Conservation (phyloP, 2,329 filamentous ascomycete species). For the Colletotrichum sojae region DNA sequence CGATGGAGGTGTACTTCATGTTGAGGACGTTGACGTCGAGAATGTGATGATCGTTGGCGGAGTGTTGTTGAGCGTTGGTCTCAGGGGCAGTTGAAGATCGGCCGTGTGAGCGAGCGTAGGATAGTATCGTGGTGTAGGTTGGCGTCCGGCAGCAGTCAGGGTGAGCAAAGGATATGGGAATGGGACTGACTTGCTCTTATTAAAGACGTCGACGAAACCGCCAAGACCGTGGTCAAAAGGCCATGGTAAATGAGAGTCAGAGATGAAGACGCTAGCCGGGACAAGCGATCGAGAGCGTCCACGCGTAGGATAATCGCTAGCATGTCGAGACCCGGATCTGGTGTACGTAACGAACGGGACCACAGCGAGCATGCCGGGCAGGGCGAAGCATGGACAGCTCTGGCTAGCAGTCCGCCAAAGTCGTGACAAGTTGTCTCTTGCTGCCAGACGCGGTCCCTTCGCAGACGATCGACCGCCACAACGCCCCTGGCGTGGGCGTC, state of each 20-base stretch:
- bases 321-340: conserved; percentile 34
- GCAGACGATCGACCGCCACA: conserved; percentile 9
- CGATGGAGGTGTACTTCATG: conserved; percentile 50
- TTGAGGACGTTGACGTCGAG: conserved; percentile 26
- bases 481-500: conserved; percentile 10
- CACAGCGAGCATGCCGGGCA: conserved; percentile 3
- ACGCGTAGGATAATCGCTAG: not conserved
- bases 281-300: not conserved
- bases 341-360: conserved; percentile 1
- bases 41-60: not conserved
- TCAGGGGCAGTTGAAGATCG: not conserved
- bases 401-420: not conserved
- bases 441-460: conserved; percentile 1
- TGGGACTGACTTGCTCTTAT: conserved; percentile 20
- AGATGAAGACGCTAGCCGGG: not conserved
- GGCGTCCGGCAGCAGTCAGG: not conserved
- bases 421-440: conserved; percentile 6
- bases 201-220: not conserved
- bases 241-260: conserved; percentile 1
- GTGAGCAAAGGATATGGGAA: not conserved
- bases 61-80: not conserved
- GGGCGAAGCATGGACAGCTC: not conserved
- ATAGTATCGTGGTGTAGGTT: not conserved
- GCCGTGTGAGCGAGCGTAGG: conserved; percentile 1
- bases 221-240: not conserved